phyloP scores from a whole-genome alignment of 768 basidiomycete species.

The Pleurotus cornucopiae region DNA sequence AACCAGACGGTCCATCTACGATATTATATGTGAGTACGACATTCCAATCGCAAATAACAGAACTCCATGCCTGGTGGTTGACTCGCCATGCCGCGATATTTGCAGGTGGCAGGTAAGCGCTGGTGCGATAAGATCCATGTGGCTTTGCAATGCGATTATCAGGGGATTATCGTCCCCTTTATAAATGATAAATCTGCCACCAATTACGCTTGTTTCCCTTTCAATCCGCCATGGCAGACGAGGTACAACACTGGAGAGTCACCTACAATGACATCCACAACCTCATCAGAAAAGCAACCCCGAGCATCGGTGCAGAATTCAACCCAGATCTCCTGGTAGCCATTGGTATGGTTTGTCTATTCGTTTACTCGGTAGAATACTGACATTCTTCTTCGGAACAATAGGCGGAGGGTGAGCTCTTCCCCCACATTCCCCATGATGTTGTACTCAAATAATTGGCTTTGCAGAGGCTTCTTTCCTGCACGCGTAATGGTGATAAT shows the following conservation, averaged over 20 bases:
- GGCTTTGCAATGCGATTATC: constrained; percentile 1
- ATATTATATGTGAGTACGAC: constrained; percentile 9
- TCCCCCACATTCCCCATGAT: no score
- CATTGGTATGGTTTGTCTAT: constrained; percentile 46
- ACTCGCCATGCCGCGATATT: constrained; percentile 5
- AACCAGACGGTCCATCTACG: constrained; percentile 29
- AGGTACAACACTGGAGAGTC: constrained; percentile 59
- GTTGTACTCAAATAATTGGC: constrained; percentile 3
- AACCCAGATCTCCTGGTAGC: constrained; percentile 85
- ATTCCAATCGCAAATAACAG: not conserved
- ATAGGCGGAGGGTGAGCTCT: constrained; percentile 76
- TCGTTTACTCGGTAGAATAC: not conserved
- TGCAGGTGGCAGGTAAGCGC: not conserved
- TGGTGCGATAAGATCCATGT: not conserved
- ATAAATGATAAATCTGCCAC: not conserved
- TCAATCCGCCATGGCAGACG: constrained; percentile 28
- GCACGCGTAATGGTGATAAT: constrained; percentile 78
- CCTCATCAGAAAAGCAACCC: constrained; percentile 65
- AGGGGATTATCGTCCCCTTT: constrained; percentile 3
- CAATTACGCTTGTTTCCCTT: not conserved
- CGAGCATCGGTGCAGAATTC: constrained; percentile 70
- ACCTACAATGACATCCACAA: constrained; percentile 96
- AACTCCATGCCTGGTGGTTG: constrained; percentile 19
- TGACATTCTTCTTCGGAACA: constrained; percentile 4
- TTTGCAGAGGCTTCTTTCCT: constrained; percentile 85